phyloP scores from a whole-genome alignment of 768 basidiomycete genomes.

The Exsudoporus frostii region DNA sequence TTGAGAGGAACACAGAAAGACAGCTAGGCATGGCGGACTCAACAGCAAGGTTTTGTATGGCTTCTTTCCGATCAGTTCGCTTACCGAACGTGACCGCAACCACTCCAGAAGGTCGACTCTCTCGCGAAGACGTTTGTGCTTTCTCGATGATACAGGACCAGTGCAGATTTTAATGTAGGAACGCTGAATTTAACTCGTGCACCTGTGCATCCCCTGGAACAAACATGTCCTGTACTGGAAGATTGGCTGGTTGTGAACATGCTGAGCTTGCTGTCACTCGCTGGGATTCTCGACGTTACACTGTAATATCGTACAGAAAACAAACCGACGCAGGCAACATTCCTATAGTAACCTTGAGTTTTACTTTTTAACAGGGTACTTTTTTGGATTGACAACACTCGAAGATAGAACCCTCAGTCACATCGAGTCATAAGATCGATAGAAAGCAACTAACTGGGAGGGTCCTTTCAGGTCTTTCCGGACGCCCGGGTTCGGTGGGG shows the following conservation, averaged over 20 bases:
- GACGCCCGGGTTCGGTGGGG: background rate
- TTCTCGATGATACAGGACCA: background rate
- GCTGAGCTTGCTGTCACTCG: background rate
- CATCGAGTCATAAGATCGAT: background rate
- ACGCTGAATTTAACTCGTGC: background rate
- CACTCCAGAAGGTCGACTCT: background rate
- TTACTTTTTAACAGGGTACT: background rate
- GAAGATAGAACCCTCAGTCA: background rate
- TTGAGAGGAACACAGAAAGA: background rate
- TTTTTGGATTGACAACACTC: background rate
- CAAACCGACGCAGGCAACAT: background rate
- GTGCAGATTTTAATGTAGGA: background rate
- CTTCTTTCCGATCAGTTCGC: background rate
- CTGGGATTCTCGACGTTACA: background rate
- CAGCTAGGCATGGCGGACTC: background rate
- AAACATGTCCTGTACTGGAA: background rate
- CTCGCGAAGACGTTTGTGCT: background rate
- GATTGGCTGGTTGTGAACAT: background rate
- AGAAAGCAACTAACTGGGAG: conserved; percentile 3
- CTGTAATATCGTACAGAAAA: background rate
- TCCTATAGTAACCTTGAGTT: background rate
- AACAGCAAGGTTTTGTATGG: background rate
- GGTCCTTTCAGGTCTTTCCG: background rate
- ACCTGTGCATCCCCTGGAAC: background rate
- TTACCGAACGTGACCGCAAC: background rate